Conservation (phyloP, 2,329 filamentous ascomycete species). For the Diplodia intermedia region DNA sequence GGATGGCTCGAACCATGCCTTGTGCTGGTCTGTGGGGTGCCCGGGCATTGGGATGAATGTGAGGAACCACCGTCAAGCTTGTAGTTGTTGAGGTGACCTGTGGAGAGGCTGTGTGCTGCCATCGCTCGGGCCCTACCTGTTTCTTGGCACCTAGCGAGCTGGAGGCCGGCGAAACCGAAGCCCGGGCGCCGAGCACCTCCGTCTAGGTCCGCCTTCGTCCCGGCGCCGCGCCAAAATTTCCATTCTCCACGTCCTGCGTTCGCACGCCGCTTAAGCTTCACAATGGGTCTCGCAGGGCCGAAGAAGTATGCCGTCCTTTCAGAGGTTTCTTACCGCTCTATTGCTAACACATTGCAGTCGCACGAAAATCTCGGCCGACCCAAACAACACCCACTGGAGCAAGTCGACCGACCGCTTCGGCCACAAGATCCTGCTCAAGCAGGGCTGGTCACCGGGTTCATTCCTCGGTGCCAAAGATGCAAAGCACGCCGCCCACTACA, state of each 20-base stretch:
- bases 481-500: conserved; percentile 76
- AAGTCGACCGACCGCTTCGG: conserved; percentile 83
- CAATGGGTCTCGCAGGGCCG: conserved; percentile 72
- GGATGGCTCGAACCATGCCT: not conserved
- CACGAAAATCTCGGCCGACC: conserved; percentile 83
- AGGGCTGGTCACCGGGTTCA: conserved; percentile 89
- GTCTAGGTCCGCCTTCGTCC: conserved; percentile 6
- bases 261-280: conserved; percentile 13
- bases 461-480: conserved; percentile 81
- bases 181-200: conserved; percentile 7
- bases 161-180: conserved; percentile 8
- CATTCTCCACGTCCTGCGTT: not conserved
- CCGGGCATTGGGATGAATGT: not conserved
- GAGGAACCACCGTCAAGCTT: not conserved
- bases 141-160: not conserved
- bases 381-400: conserved; percentile 95
- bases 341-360: conserved; percentile 51
- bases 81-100: not conserved
- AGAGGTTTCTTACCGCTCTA: conserved; percentile 36
- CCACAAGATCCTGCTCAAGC: conserved; percentile 83
- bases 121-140: not conserved
- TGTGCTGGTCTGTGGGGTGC: not conserved
- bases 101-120: not conserved
- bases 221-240: conserved; percentile 20
- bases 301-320: conserved; percentile 62